Conservation (phyloP, 768 basidiomycete genomes). For the Gymnopilus junonius region DNA sequence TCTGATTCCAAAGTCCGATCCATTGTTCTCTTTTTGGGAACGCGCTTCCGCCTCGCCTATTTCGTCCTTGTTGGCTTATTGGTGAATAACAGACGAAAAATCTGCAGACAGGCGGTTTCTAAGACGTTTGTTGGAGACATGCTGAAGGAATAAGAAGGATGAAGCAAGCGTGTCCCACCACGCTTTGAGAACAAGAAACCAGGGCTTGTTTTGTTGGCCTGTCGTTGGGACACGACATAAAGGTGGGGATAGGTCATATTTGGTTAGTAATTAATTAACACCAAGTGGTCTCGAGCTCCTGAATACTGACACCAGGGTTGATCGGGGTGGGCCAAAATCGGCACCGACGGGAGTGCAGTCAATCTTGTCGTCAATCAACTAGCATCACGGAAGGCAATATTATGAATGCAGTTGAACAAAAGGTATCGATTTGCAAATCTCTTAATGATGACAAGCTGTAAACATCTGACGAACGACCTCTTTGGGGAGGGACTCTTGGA, state of each 20-base stretch:
- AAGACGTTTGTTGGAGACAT: neutral
- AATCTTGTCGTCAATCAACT: neutral
- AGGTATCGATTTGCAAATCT: neutral
- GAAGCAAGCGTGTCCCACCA: neutral
- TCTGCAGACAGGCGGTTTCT: neutral
- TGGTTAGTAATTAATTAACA: neutral
- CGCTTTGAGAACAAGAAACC: neutral
- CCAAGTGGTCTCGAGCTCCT: neutral
- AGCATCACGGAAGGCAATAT: neutral
- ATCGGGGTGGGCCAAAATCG: neutral
- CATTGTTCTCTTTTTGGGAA: conserved; percentile 21
- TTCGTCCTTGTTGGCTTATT: neutral
- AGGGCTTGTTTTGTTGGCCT: neutral
- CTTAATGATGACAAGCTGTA: neutral
- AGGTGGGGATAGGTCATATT: neutral
- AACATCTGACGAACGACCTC: conserved; percentile 5
- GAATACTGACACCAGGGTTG: neutral
- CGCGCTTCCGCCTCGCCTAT: conserved; percentile 4
- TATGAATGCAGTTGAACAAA: neutral
- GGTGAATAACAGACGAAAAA: neutral
- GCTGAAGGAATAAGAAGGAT: no score
- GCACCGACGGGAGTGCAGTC: neutral
- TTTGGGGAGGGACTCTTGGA: neutral
- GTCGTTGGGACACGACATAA: no score
- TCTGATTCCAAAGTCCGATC: conserved; percentile 9